Base-by-base conservation (phyloP, 1,139 yeast genomes). In the Starmera stellimalicola region DNA sequence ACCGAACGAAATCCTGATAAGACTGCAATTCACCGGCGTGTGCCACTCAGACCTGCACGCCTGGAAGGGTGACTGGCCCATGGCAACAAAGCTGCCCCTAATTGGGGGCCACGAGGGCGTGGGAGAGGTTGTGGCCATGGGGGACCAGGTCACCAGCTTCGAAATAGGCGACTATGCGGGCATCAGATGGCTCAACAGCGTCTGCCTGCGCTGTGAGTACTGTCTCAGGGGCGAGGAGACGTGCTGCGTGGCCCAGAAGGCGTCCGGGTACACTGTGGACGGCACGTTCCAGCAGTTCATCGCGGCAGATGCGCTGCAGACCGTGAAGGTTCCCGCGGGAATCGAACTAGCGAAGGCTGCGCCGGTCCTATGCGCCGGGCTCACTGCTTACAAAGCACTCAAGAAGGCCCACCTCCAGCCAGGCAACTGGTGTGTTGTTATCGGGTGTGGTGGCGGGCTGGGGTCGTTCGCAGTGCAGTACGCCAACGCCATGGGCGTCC, bases 101-200 rank as follows among this genome's bases (percentile, higher is more conserved):
- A 70, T 68, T 18, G 70, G 71, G 37, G 82, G 82, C 43, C 82
- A 75, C 52, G 82, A 75, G 58, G 82, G 82, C 57, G 80, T 79
- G 16, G 81, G 82, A 51, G 70, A 65, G 16, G 80, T 75, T 42
- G 81, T 75, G 36, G 79, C 65, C 29, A 57, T 67, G 50, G 81
- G 81, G 39, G 60, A 56, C 18, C 63, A 68, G 43, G 80, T 74
- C 36, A 62, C 52, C 27, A 74, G 73, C 35, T 74, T 76, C 66
- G 59, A 73, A 46, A 55, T 73, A 41, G 81, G 81, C 46, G 81
- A 74, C 44, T 60, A 45, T 17, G 81, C 80, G 16, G 81, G 81
- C 52, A 58, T 74, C 48, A 74, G 74, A 51, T 74, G 80, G 80
- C 58, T 74, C 47, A 73, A 74, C 49, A 70, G 76, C 35, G 70